Evolutionary conservation across 164 flowering plant genomes (phyloP), one percentile per base, ranked within the genome.

Genomic region (Platanus orientalis): DNA sequence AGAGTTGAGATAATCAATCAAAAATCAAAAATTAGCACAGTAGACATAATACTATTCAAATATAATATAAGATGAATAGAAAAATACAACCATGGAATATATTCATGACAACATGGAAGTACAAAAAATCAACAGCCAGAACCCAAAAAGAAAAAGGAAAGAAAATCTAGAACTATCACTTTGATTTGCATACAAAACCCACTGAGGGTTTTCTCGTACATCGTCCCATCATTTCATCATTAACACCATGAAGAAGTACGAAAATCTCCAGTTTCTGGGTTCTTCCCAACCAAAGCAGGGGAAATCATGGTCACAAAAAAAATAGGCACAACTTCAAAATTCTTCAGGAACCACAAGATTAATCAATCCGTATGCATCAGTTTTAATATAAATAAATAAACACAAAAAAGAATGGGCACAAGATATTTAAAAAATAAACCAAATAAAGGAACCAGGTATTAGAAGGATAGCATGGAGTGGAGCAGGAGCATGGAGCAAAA

Each of bases 1-100:
- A 69, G 32, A 53, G 53, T 32, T 24, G 12, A 62, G 34, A 58
- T 6, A 60, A 57, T 24, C 7, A 45, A 20, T 12, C 17, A 48
- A 23, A 60, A 20, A n/a, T 29, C 36, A 54, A 54, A 64, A 32
- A 7, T n/a, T 21, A 47, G 20, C 27, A 21, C 28, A 36, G 62
- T 34, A 20, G 14, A 23, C 51, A 42, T 45, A n/a, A 20, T 17
- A 42, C 34, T 36, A 36, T 28, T 53, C 49, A 63, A 53, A 10
- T 36, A 60, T 0, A 47, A 29, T 17, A 1, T 11, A 21, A 29
- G 29, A 23, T 20, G 49, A 9, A 36, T 25, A 9, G 26, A 62
- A 51, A 52, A 10, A 17, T 17, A 24, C 0, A 34, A 25, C 16
- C 34, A 36, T 27, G 5, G 29, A 29, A 19, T 52, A 34, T 4